phyloP scores from a whole-genome alignment of 495 filamentous ascomycete genomes.

The Elaphomyces granulatus region DNA sequence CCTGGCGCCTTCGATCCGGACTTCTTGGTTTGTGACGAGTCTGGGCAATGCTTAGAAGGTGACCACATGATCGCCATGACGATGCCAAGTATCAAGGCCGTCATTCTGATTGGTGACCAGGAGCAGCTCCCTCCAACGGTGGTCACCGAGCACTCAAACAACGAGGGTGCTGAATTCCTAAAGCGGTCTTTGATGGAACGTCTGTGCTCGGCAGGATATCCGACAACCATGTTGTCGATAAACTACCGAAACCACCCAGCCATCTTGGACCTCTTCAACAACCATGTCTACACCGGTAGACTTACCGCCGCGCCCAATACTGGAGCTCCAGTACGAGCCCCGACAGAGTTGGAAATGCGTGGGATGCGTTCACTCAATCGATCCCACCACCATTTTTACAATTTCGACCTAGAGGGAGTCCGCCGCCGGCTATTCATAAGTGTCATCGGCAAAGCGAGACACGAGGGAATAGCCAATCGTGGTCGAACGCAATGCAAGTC shows the following conservation, averaged over 20 bases:
- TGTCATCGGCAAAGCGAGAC: too few species aligned
- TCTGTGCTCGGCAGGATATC: constrained; percentile 1
- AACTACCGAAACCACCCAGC: constrained; percentile 1
- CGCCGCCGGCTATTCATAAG: too few species aligned
- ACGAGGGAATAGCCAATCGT: too few species aligned
- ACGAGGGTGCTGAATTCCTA: not conserved
- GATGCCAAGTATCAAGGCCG: not conserved
- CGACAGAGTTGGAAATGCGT: too few species aligned
- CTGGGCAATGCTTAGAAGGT: constrained; percentile 3
- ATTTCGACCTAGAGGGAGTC: too few species aligned
- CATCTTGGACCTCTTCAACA: constrained; percentile 1
- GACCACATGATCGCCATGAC: constrained; percentile 4
- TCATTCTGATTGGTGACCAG: constrained; percentile 1
- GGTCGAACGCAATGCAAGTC: too few species aligned
- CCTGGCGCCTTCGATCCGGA: too few species aligned
- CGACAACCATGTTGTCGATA: not conserved
- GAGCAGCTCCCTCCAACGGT: constrained; percentile 2
- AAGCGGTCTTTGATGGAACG: constrained; percentile 3
- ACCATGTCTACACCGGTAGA: too few species aligned
- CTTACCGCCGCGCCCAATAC: too few species aligned
- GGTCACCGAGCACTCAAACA: constrained; percentile 1
- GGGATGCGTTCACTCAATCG: too few species aligned
- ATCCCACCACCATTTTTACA: too few species aligned
- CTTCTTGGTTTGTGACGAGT: constrained; percentile 2
- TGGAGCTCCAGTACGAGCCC: too few species aligned